phyloP scores from a whole-genome alignment of 345 rosid species.

The Citrus unshiu region DNA sequence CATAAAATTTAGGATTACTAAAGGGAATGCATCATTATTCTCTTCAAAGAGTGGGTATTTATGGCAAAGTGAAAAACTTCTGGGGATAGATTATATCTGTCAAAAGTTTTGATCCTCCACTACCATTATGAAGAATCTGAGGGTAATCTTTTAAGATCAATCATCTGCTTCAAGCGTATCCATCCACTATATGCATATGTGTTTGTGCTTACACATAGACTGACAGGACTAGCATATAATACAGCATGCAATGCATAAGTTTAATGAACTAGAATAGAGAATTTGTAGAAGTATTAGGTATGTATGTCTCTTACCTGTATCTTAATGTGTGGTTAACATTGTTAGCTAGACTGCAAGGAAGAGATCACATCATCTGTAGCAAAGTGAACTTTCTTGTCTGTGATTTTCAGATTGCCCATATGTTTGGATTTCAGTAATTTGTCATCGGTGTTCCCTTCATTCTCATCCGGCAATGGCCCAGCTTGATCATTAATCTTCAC shows the following conservation, averaged over 20 bases:
- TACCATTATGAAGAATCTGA: constrained; percentile 20
- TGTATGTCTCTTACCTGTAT: constrained; percentile 29
- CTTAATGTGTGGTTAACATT: constrained; percentile 15
- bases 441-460: constrained; percentile 9
- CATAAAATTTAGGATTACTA: too few relatives aligned
- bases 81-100: constrained; percentile 30
- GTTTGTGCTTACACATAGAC: not conserved
- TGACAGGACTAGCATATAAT: not conserved
- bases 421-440: not conserved
- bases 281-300: not conserved
- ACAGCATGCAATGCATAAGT: not conserved
- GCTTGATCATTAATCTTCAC: not conserved
- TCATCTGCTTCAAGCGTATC: constrained; percentile 40
- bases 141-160: constrained; percentile 26
- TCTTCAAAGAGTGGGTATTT: not conserved
- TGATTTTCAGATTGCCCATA: constrained; percentile 17
- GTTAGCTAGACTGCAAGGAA: constrained; percentile 22
- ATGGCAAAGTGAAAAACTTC: constrained; percentile 31
- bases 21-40: not conserved
- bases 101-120: constrained; percentile 32
- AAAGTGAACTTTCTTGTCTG: constrained; percentile 24
- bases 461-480: constrained; percentile 12
- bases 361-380: constrained; percentile 12
- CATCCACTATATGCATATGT: constrained; percentile 13
- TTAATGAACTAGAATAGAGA: not conserved